Base-by-base conservation (phyloP, 768 basidiomycete species). In the Psilocybe subaeruginosa region DNA sequence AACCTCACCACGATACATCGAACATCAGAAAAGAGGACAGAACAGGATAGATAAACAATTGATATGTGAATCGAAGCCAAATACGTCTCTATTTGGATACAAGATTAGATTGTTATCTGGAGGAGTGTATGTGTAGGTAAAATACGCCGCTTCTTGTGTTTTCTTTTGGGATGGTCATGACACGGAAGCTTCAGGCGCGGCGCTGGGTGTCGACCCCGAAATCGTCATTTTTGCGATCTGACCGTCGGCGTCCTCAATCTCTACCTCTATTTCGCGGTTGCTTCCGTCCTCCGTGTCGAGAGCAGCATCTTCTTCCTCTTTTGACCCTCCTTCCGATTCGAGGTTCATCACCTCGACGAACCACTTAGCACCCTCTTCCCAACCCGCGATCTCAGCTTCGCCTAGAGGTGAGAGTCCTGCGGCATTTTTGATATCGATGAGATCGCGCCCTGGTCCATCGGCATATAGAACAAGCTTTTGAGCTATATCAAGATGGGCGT, bases 321-420 rank as follows among this genome's bases (percentile, higher is more conserved):
- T 73, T 51, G 76, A 72, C n/a, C 65, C 76, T 43, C 65, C 76
- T 43, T 76, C 83, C 3, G 80, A 73, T 23, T 88, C 88, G 2
- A 95, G 79, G 54, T 85, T 83, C 90, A 95, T 95, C 74, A 90
- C 82, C 69, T 87, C 82, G 0, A 92, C 92, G 48, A 94, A 80
- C 88, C 90, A 93, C 67, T 82, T 84, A 14, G 93, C 89, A 23
- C 92, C 93, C 64, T 95, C 93, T 16, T 93, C 87, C 88, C 91
- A 92, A 1, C 85, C 90, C 2, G 82, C 86, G 47, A 85, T 79
- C 72, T 94, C 93, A 0, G 91, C 94, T 72, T 93, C 92, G 14
- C 82, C 89, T 0, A 95, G 80, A n/a, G 93, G 86, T 30, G 92
- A 88, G 54, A 82, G 82, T 2, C 92, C 92, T 3, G 86, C 87